Conservation (phyloP, 2,329 filamentous ascomycete species). For the Emergomyces pasteurianus region DNA sequence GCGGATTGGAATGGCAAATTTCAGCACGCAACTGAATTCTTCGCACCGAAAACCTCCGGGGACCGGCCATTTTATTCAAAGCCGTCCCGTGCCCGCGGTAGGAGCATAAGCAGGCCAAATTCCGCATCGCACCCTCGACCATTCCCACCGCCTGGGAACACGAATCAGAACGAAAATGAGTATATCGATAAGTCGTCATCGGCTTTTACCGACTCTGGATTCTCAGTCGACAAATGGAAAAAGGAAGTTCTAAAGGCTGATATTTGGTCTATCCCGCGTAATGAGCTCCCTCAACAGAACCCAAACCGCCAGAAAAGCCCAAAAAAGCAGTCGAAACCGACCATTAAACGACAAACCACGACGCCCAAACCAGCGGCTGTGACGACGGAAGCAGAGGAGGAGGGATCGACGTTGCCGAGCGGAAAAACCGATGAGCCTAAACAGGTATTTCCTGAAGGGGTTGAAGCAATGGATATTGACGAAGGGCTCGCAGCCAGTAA, state of each 20-base stretch:
- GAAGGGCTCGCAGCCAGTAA: slow-evolving; percentile 19
- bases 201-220: slow-evolving; percentile 24
- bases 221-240: slow-evolving; percentile 28
- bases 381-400: slow-evolving; percentile 30
- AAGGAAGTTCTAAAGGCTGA: slow-evolving; percentile 23
- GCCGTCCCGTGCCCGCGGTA: slow-evolving; percentile 14
- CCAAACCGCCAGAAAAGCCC: slow-evolving; percentile 21
- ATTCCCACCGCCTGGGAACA: slow-evolving; percentile 10
- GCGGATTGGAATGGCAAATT: slow-evolving; percentile 30
- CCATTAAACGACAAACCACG: slow-evolving; percentile 18
- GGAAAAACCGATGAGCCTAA: slow-evolving; percentile 12
- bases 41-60: slow-evolving; percentile 21
- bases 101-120: slow-evolving; percentile 13
- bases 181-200: slow-evolving; percentile 13
- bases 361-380: slow-evolving; percentile 25
- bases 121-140: slow-evolving; percentile 11
- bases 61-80: slow-evolving; percentile 13
- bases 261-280: slow-evolving; percentile 22
- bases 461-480: slow-evolving; percentile 38
- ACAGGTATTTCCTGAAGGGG: slow-evolving; percentile 12
- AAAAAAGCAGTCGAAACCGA: slow-evolving; percentile 21
- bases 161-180: slow-evolving; percentile 7
- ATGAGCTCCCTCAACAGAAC: slow-evolving; percentile 17
- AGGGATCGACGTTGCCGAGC: slow-evolving; percentile 18
- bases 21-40: slow-evolving; percentile 23